Conservation (phyloP, 257 asterid genomes). For the Solanum raphanifolium region DNA sequence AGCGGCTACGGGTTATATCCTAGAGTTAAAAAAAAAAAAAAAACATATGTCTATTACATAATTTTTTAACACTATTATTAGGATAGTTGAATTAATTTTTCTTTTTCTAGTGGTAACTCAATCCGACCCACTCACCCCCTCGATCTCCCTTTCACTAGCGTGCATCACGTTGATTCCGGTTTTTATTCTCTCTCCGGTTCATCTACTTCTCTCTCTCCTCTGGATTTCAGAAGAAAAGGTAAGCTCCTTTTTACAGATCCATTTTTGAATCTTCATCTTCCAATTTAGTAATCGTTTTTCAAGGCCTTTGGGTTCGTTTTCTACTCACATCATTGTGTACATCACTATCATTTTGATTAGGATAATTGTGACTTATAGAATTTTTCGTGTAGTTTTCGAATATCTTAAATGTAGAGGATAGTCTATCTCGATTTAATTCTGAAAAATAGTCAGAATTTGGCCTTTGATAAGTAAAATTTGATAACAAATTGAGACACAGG, state of each 20-base stretch:
- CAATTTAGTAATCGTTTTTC: neutral
- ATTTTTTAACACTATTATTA: neutral
- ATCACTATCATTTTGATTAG: neutral
- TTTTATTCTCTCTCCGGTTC: neutral
- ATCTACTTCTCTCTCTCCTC: neutral
- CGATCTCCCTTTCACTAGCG: neutral
- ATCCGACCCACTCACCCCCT: neutral
- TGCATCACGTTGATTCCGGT: neutral
- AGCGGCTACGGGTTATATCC: no score
- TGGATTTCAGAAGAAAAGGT: slow-evolving; percentile 7
- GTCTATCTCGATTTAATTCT: neutral
- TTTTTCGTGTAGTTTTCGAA: neutral
- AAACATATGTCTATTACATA: neutral
- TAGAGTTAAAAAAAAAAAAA: no score
- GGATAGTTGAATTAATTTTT: neutral
- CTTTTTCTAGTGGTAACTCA: neutral
- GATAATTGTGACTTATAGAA: neutral
- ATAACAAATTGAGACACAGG: neutral
- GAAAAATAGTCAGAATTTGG: neutral
- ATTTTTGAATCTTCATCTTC: neutral
- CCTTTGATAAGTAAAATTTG: neutral
- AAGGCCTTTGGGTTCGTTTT: neutral
- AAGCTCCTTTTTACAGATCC: slow-evolving; percentile 10
- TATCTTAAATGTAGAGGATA: neutral
- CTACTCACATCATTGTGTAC: neutral